phyloP scores from a whole-genome alignment of 805 yeast species.

The Grigorovia humatica region DNA sequence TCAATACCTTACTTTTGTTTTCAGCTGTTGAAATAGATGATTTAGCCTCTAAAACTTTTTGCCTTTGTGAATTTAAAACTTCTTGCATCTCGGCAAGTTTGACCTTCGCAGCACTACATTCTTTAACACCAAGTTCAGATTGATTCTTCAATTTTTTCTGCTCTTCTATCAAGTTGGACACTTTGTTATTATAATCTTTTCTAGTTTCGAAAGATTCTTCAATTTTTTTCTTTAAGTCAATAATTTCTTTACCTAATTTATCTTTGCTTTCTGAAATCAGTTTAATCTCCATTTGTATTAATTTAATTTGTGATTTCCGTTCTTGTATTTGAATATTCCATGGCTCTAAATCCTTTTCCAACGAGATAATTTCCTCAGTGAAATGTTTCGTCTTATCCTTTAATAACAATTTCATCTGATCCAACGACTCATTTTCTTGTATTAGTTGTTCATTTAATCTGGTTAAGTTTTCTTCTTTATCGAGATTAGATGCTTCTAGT shows the following conservation, averaged over 20 bases:
- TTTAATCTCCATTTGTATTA: conserved; percentile 56
- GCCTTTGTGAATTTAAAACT: conserved; percentile 45
- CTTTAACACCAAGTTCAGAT: conserved; percentile 46
- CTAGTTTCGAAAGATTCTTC: conserved; percentile 39
- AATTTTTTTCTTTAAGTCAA: conserved; percentile 35
- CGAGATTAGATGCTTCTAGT: conserved; percentile 35
- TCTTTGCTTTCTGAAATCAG: conserved; percentile 40
- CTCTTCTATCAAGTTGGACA: conserved; percentile 38
- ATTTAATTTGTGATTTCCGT: conserved; percentile 51
- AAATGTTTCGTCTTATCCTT: conserved; percentile 65
- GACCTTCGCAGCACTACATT: conserved; percentile 38
- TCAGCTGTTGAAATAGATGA: conserved; percentile 46
- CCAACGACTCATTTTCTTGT: conserved; percentile 47
- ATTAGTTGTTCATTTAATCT: conserved; percentile 37
- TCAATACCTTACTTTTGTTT: conserved; percentile 63
- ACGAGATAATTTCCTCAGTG: conserved; percentile 50
- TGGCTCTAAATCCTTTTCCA: conserved; percentile 67
- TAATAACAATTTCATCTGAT: conserved; percentile 52
- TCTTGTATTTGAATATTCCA: conserved; percentile 62
- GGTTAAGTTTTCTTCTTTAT: conserved; percentile 36
- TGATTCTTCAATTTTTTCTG: conserved; percentile 42
- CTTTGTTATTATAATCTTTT: conserved; percentile 38
- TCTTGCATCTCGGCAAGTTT: conserved; percentile 45
- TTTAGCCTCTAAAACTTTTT: conserved; percentile 56
- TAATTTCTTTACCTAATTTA: conserved; percentile 36